A percentile compares a stretch with the other conserved stretches of the same genome.
Conservation (phyloP, 306 rosid species). For the Vigna nakashimae region DNA sequence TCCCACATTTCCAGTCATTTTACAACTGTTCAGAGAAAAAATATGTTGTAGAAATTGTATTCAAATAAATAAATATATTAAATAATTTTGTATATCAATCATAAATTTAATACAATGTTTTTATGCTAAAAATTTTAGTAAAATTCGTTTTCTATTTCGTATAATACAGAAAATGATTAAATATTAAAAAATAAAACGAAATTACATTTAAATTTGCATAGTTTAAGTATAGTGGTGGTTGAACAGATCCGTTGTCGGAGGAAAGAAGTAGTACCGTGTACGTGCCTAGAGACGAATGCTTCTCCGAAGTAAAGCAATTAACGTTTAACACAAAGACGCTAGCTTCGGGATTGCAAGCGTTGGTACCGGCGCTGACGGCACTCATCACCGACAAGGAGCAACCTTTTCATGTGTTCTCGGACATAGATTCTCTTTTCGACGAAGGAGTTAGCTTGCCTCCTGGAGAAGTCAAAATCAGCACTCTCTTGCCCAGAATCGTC, state of each 20-base stretch:
- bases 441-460: constrained; percentile 64
- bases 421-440: constrained; percentile 62
- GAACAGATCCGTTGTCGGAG: constrained; percentile 61
- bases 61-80: no score
- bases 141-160: no score
- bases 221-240: neutral
- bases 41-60: no score
- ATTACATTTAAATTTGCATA: no score
- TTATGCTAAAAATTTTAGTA: no score
- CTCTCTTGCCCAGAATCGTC: constrained; percentile 56
- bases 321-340: constrained; percentile 52
- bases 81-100: no score
- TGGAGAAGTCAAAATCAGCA: constrained; percentile 16
- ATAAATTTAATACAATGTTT: no score
- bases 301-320: constrained; percentile 60
- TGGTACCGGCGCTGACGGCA: constrained; percentile 53
- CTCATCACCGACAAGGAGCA: constrained; percentile 37
- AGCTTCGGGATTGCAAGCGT: constrained; percentile 51
- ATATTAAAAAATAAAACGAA: no score
- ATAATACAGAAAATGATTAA: no score
- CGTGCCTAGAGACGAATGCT: constrained; percentile 79
- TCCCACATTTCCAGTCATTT: no score
- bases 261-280: constrained; percentile 50
- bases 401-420: constrained; percentile 60
- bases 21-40: no score